Conservation (phyloP, 768 basidiomycete genomes). For the Collybia sp. region DNA sequence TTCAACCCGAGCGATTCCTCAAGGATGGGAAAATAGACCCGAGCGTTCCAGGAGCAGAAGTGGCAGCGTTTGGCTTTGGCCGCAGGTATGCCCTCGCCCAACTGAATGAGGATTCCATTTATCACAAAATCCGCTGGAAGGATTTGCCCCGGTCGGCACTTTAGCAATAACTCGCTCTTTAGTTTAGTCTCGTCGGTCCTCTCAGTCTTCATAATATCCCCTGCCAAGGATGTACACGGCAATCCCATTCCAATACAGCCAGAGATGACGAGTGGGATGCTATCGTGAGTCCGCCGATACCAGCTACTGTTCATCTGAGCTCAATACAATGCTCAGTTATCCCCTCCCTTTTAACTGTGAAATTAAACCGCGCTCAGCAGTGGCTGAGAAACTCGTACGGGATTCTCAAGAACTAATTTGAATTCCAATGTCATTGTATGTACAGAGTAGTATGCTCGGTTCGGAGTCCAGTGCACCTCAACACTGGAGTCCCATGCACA, state of each 20-base stretch:
- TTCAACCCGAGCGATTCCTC: constrained; percentile 1
- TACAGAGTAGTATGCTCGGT: no score
- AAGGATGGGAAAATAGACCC: background rate
- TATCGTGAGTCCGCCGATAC: background rate
- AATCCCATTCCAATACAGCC: constrained; percentile 10
- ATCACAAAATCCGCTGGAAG: constrained; percentile 4
- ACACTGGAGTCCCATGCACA: no score
- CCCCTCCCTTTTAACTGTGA: constrained; percentile 13
- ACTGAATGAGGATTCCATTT: constrained; percentile 4
- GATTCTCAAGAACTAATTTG: background rate
- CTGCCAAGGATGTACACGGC: constrained; percentile 12
- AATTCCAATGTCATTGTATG: no score
- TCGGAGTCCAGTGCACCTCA: no score
- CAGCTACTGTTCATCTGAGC: no score
- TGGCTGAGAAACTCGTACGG: constrained; percentile 3
- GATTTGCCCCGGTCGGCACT: constrained; percentile 20
- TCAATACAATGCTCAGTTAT: no score
- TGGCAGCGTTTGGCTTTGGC: constrained; percentile 8
- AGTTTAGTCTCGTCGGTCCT: constrained; percentile 17
- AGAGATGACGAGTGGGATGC: constrained; percentile 11
- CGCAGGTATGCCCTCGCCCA: background rate
- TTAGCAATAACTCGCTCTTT: constrained; percentile 16
- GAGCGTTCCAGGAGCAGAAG: constrained; percentile 2
- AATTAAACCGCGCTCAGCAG: constrained; percentile 12
- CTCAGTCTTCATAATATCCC: constrained; percentile 15